phyloP scores from a whole-genome alignment of 352 stramenopile genomes.

The Phytophthora syringae region DNA sequence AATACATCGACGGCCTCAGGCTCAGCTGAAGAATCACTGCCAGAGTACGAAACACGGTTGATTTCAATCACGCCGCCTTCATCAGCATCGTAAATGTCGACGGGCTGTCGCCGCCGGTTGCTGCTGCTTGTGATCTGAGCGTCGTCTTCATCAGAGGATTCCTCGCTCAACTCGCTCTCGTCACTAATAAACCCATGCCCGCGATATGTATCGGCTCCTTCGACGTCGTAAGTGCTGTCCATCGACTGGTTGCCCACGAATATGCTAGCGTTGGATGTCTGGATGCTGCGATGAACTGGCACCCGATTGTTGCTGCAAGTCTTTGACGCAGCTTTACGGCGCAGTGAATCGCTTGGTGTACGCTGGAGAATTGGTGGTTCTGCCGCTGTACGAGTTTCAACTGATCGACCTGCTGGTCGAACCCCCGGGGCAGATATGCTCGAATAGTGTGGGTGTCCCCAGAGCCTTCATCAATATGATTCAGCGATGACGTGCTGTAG shows the following conservation, averaged over 20 bases:
- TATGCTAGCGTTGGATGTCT: constrained; percentile 8
- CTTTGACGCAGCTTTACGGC: constrained; percentile 15
- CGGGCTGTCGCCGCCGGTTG: constrained; percentile 9
- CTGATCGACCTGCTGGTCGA: constrained; percentile 18
- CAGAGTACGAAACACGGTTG: constrained; percentile 21
- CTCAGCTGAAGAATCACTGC: constrained; percentile 30
- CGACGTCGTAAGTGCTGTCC: constrained; percentile 39
- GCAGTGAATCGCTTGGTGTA: constrained; percentile 20
- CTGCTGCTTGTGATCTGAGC: neutral
- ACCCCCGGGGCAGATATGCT: constrained; percentile 18
- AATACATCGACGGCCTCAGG: constrained; percentile 46
- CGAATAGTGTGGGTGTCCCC: constrained; percentile 4
- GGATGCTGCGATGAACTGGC: neutral
- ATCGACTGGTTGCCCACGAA: constrained; percentile 33
- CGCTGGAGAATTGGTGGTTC: constrained; percentile 9
- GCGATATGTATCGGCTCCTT: constrained; percentile 37
- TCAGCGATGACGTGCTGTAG: constrained; percentile 20
- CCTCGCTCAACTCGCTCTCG: constrained; percentile 31
- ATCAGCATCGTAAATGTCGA: constrained; percentile 43
- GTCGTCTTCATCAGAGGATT: constrained; percentile 32
- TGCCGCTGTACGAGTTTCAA: constrained; percentile 19
- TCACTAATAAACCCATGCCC: constrained; percentile 31
- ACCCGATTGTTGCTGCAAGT: constrained; percentile 10
- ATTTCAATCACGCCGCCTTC: constrained; percentile 52
- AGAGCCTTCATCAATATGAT: constrained; percentile 18